phyloP scores from a whole-genome alignment of 495 filamentous ascomycete species.

The Barbatosphaeria neglecta region DNA sequence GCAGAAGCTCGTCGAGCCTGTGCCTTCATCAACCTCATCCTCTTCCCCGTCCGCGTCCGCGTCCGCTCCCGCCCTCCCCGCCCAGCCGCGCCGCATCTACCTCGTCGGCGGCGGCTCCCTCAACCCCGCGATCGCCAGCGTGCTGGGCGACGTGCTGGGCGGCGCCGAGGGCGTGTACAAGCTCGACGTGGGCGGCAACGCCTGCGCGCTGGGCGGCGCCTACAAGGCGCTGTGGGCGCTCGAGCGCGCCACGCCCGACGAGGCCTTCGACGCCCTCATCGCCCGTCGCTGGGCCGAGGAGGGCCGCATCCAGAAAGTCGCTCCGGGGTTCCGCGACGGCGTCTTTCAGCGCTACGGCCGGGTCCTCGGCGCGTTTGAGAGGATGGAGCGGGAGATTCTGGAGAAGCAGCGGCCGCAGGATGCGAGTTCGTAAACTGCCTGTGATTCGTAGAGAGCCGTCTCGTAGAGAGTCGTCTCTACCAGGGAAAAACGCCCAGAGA shows the following conservation, averaged over 20 bases:
- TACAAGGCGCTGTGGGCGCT: conserved; percentile 93
- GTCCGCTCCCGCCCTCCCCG: conserved; percentile 41
- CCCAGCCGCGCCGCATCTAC: conserved; percentile 83
- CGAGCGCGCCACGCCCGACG: conserved; percentile 45
- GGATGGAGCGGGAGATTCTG: conserved; percentile 64
- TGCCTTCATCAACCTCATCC: too few relatives aligned
- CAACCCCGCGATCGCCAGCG: conserved; percentile 73
- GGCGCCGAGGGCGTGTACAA: conserved; percentile 80
- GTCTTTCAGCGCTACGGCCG: conserved; percentile 65
- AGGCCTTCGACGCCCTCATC: conserved; percentile 83
- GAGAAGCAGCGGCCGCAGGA: conserved; percentile 29
- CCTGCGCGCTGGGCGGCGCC: conserved; percentile 88
- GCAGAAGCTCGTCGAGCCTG: conserved; percentile 55
- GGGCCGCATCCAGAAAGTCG: conserved; percentile 68
- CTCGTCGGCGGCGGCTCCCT: conserved; percentile 83
- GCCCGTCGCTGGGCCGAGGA: conserved; percentile 75
- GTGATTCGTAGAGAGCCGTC: too few relatives aligned
- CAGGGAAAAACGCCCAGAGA: too few relatives aligned
- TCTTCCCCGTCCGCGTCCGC: conserved; percentile 5
- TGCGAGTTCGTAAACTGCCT: conserved; percentile 26
- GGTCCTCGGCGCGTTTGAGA: conserved; percentile 64
- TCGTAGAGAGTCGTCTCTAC: too few relatives aligned
- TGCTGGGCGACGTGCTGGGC: conserved; percentile 78
- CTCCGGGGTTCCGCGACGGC: conserved; percentile 64
- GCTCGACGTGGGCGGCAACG: conserved; percentile 91